Percentiles rank a stretch among this genome's conserved stretches.
Conservation (phyloP, 2,329 filamentous ascomycete species). For the Venturia aucupariae region DNA sequence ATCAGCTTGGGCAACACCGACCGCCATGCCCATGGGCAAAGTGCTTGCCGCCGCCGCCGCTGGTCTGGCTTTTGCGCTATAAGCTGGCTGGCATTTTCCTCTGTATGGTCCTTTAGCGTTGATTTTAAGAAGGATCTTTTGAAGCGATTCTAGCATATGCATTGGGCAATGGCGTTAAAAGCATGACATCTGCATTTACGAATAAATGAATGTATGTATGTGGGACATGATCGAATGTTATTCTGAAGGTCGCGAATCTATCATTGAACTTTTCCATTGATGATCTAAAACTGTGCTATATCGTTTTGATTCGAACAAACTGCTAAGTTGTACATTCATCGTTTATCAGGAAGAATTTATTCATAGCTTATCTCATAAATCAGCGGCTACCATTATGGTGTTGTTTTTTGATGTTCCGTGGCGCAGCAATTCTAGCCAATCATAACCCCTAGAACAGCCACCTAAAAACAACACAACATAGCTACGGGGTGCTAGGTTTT, state of each 20-base stretch:
- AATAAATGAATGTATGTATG: background rate
- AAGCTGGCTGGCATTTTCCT: background rate
- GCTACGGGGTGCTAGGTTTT: no score
- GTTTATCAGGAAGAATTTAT: no score
- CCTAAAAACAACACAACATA: no score
- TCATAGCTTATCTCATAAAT: no score
- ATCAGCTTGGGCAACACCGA: conserved; percentile 20
- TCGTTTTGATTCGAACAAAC: no score
- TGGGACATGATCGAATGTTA: background rate
- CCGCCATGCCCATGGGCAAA: conserved; percentile 22
- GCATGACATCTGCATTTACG: background rate
- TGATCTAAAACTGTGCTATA: no score
- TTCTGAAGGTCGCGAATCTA: background rate
- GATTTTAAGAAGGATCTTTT: background rate
- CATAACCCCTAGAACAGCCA: no score
- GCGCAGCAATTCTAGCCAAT: no score
- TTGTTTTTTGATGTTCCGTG: no score
- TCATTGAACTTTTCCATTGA: background rate
- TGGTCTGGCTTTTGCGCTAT: conserved; percentile 21
- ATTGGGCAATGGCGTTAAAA: background rate
- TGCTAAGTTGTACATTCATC: no score
- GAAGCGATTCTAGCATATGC: conserved; percentile 7
- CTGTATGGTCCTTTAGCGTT: background rate
- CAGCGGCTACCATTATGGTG: no score
- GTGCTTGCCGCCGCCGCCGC: conserved; percentile 24